Conservation (phyloP, 2,329 filamentous ascomycete species). For the Hymenoscyphus scutula region DNA sequence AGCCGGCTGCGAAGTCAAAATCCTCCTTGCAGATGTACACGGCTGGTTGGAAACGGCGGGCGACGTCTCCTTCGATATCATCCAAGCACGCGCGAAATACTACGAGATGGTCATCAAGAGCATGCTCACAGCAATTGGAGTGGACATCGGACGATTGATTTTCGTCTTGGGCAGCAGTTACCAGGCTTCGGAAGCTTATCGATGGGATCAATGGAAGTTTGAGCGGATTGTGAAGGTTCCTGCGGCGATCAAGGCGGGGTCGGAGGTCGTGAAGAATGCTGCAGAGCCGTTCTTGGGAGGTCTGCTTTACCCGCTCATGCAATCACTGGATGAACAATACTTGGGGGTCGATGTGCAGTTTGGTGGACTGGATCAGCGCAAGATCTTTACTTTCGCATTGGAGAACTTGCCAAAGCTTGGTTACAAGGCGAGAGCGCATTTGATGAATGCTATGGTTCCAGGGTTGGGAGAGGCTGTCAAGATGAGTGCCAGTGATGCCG, state of each 20-base stretch:
- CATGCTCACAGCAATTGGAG: conserved; percentile 68
- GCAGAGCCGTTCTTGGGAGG: conserved; percentile 71
- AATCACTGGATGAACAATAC: conserved; percentile 82
- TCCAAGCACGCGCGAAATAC: conserved; percentile 78
- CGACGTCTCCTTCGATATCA: conserved; percentile 85
- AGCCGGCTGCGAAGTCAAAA: conserved; percentile 78
- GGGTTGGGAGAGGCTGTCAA: conserved; percentile 78
- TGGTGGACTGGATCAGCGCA: conserved; percentile 82
- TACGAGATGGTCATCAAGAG: conserved; percentile 75
- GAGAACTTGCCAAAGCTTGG: conserved; percentile 84
- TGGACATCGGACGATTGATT: conserved; percentile 73
- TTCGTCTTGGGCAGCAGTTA: conserved; percentile 85
- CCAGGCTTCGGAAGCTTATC: conserved; percentile 71
- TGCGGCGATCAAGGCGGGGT: conserved; percentile 79
- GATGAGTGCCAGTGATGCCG: conserved; percentile 75
- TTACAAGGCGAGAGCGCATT: conserved; percentile 68
- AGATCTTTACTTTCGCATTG: conserved; percentile 82
- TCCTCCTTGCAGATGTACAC: conserved; percentile 73
- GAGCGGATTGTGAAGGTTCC: conserved; percentile 37
- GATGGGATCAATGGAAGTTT: conserved; percentile 85
- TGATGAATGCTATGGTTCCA: conserved; percentile 87
- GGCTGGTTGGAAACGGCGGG: conserved; percentile 74
- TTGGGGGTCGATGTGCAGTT: conserved; percentile 86
- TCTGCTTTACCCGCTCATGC: conserved; percentile 81
- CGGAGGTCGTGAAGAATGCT: conserved; percentile 92